These are phyloP conservation scores for Rosa rugosa DNA, from an alignment of 306 rosid genomes.

Conservation along the genomic window DNA sequence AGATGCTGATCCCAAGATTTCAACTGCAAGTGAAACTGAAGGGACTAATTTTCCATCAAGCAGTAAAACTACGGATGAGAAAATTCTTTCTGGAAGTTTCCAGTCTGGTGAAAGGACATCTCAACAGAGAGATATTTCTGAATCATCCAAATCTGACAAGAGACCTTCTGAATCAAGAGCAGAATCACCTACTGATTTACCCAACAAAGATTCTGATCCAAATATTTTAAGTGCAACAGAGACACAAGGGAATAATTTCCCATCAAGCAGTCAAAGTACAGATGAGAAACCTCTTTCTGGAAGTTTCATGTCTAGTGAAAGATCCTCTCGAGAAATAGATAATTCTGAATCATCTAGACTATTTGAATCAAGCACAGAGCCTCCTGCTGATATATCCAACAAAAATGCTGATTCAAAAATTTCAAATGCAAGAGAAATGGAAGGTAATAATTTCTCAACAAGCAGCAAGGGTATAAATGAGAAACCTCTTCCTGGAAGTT, in stretches of 20 bases:
- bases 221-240: constrained; percentile 34
- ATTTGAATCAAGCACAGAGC: constrained; percentile 34
- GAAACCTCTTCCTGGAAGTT: constrained; percentile 35
- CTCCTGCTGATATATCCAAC: constrained; percentile 41
- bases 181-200: constrained; percentile 36
- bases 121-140: constrained; percentile 42
- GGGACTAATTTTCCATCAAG: constrained; percentile 33
- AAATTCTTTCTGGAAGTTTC: constrained; percentile 33
- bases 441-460: constrained; percentile 34
- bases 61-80: constrained; percentile 45
- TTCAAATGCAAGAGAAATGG: constrained; percentile 39
- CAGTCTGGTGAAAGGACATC: constrained; percentile 42
- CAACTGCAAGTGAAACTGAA: constrained; percentile 39
- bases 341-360: constrained; percentile 36
- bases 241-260: constrained; percentile 34
- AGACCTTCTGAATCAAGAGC: constrained; percentile 33
- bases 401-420: constrained; percentile 23
- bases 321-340: constrained; percentile 37
- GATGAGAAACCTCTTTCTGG: constrained; percentile 43
- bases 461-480: constrained; percentile 41
- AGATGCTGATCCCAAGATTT: constrained; percentile 20
- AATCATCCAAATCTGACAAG: constrained; percentile 39
- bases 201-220: constrained; percentile 25
- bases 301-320: constrained; percentile 42
- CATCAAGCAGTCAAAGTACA: constrained; percentile 37